phyloP scores from a whole-genome alignment of 2,329 filamentous ascomycete genomes.

The Neopestalotiopsis sp. region DNA sequence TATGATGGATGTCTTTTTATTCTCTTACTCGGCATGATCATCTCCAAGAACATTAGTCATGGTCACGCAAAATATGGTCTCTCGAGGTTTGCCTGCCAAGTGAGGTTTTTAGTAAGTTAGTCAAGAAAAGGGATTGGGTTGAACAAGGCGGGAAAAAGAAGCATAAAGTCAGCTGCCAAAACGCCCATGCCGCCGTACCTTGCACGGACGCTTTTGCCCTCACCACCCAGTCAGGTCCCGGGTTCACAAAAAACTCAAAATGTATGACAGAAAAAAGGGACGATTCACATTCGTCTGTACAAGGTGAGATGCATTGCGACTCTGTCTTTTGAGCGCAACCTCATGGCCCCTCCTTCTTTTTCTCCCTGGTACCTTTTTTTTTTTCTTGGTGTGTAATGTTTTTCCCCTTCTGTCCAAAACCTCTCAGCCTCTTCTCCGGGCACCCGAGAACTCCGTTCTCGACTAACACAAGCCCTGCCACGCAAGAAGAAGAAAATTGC shows the following conservation, averaged over 20 bases:
- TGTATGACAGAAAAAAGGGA: neutral
- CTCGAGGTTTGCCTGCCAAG: too few species aligned
- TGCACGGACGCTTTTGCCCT: neutral
- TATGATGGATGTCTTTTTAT: too few species aligned
- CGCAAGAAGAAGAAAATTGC: too few species aligned
- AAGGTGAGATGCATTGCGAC: neutral
- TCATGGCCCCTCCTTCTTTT: neutral
- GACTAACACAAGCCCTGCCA: too few species aligned
- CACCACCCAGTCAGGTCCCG: neutral
- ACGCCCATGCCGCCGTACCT: neutral
- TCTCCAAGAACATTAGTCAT: too few species aligned
- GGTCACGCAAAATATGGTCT: too few species aligned
- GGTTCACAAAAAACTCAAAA: neutral
- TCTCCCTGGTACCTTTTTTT: neutral
- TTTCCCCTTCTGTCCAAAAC: too few species aligned
- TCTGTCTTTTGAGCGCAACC: neutral
- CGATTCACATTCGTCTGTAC: neutral
- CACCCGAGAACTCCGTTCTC: too few species aligned
- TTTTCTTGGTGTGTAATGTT: too few species aligned
- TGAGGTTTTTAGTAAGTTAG: too few species aligned
- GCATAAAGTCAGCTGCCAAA: too few species aligned
- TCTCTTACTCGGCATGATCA: too few species aligned
- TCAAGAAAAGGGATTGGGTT: neutral
- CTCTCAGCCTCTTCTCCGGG: neutral
- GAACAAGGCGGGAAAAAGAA: neutral